Base-by-base conservation (phyloP, 495 filamentous ascomycete species). In the Hyaloscypha finlandica region DNA sequence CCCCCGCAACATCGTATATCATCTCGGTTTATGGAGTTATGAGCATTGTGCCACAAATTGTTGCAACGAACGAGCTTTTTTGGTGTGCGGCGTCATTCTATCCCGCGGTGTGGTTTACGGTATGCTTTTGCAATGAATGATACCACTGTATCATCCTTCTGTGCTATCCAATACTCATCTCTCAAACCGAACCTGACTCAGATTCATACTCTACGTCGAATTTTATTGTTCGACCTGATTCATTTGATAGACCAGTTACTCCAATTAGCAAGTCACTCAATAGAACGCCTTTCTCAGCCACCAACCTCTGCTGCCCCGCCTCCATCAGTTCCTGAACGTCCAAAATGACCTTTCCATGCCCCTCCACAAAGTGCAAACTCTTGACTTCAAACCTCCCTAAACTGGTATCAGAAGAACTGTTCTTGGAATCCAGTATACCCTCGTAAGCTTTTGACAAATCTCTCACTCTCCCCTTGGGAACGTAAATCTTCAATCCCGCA, bases 401-500 rank as follows among this genome's bases (percentile, higher is more conserved):
- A 6, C 12, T 37, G 12, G 8, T 3, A 37, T 37, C 35, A 0
- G 3, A 3, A 12, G 35, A 37, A 48, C 42, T 12, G 51, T 69
- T 57, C 8, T 52, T 8, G 0, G 60, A 33, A 25, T 66, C 76
- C 16, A 77, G 62, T 12, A 79, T 63, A 14, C 65, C 74, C 39
- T 70, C 64, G 67, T 75, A 79, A 0, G 72, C 74, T 3, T 65
- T 70, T 3, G 33, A 11, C n/a, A 77, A 66, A 4, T 58, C 61
- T 1, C 63, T 57, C 3, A 73, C 64, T 42, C 70, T 63, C 4
- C 63, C 66, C 16, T 70, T 60, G 5, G 69, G 69, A 1, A 78
- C 74, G 3, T 78, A 66, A 1, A 83, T 68, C 16, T 74, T 75
- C 19, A 86, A 69, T 30, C 73, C 71, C 19, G 71, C 76, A 35